A percentile compares a stretch with the other conserved stretches of the same genome.
These are phyloP conservation scores for Cercospora brassicicola DNA, from an alignment of 2,329 filamentous ascomycete species.

Conservation along the genomic window DNA sequence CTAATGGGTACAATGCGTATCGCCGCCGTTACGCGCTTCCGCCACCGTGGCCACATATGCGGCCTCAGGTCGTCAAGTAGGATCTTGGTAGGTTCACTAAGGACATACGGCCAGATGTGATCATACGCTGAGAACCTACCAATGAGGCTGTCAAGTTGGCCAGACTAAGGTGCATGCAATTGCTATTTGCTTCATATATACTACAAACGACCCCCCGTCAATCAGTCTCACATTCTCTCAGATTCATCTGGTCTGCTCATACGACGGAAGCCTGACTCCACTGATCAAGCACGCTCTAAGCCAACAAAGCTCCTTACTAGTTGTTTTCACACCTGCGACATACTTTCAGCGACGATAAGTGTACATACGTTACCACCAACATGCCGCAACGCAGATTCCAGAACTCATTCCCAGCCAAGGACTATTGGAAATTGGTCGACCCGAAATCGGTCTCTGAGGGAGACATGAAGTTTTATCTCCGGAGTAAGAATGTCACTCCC, in stretches of 20 bases:
- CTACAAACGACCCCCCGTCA: neutral
- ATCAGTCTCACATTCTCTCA: neutral
- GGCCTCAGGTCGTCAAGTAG: neutral
- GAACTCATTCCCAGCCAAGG: neutral
- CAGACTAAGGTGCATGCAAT: neutral
- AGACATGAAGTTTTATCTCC: neutral
- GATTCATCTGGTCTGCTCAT: neutral
- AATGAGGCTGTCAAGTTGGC: neutral
- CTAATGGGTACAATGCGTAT: neutral
- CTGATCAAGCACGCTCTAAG: neutral
- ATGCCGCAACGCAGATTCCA: neutral
- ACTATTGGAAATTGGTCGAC: neutral
- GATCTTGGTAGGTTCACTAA: neutral
- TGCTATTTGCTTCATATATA: neutral
- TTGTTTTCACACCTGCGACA: neutral
- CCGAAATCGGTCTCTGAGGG: neutral
- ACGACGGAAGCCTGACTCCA: neutral
- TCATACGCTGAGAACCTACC: neutral
- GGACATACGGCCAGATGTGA: neutral
- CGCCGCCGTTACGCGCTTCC: neutral
- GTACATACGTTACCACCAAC: neutral
- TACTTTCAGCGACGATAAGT: neutral
- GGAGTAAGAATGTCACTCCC: neutral
- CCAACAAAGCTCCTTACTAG: neutral
- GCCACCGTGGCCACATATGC: neutral